These are phyloP conservation scores for Dryas drummondii DNA, from an alignment of 306 rosid species.

Conservation along the genomic window DNA sequence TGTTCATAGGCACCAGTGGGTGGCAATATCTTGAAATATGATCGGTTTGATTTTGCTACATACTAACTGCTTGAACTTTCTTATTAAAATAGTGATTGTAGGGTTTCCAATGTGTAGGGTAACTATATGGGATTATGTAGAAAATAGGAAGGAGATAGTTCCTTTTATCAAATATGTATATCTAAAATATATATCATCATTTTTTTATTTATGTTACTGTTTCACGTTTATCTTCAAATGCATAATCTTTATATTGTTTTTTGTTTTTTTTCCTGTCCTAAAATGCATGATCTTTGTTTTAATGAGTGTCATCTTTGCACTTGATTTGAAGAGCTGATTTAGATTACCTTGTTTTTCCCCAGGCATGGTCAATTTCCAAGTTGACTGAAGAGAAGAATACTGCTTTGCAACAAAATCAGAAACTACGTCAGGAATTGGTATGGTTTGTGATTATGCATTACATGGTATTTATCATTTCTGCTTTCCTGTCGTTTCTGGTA, in stretches of 20 bases:
- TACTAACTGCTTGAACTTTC: neutral
- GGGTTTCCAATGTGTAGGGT: neutral
- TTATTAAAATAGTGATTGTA: neutral
- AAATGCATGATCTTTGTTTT: neutral
- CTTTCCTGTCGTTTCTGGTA: neutral
- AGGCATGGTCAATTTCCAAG: conserved; percentile 45
- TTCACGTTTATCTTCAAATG: neutral
- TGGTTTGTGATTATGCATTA: conserved; percentile 5
- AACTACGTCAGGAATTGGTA: conserved; percentile 48
- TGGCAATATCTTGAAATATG: neutral
- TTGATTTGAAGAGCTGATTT: neutral
- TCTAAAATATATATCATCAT: neutral
- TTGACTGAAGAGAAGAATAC: conserved; percentile 43
- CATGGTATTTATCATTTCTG: neutral
- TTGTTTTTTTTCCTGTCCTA: neutral
- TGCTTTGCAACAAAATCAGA: conserved; percentile 45
- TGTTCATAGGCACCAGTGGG: neutral
- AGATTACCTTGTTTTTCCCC: conserved; percentile 10
- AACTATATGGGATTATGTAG: neutral
- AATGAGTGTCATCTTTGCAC: neutral
- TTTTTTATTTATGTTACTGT: neutral
- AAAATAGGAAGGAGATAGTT: neutral
- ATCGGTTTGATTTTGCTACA: neutral
- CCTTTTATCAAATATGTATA: neutral
- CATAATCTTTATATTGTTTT: neutral